Evolutionary conservation across 805 yeast species (phyloP).

Genomic region (Teunomyces cretensis): DNA sequence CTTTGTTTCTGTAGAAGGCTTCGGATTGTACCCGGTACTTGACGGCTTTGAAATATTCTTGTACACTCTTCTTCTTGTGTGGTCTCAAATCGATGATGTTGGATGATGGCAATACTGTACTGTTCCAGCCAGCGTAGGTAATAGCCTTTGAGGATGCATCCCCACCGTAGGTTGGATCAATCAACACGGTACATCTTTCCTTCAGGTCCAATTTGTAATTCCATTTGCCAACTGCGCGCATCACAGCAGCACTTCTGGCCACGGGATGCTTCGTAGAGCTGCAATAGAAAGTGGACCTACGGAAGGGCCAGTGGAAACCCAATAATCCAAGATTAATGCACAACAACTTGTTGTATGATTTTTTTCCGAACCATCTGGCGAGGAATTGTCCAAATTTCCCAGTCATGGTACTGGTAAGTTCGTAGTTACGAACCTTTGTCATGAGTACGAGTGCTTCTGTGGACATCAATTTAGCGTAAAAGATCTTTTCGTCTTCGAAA

Average conservation of each 20-base stretch:
- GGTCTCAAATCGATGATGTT: slow-evolving; percentile 43
- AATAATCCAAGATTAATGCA: slow-evolving; percentile 41
- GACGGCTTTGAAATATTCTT: slow-evolving; percentile 39
- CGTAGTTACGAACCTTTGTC: slow-evolving; percentile 37
- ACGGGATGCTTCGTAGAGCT: slow-evolving; percentile 39
- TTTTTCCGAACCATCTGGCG: slow-evolving; percentile 24
- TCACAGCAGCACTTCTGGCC: slow-evolving; percentile 40
- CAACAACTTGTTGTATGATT: slow-evolving; percentile 28
- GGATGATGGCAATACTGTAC: slow-evolving; percentile 35
- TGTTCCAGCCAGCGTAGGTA: slow-evolving; percentile 38
- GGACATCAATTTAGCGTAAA: slow-evolving; percentile 30
- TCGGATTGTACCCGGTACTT: slow-evolving; percentile 40
- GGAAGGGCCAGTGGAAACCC: slow-evolving; percentile 48
- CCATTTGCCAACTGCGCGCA: slow-evolving; percentile 37
- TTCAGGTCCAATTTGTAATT: slow-evolving; percentile 16
- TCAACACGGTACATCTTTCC: slow-evolving; percentile 31
- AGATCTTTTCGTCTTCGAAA: slow-evolving; percentile 9
- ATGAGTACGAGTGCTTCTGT: slow-evolving; percentile 43
- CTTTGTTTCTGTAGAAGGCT: slow-evolving; percentile 32
- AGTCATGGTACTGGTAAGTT: slow-evolving; percentile 31
- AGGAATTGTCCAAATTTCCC: slow-evolving; percentile 24
- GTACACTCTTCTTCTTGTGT: slow-evolving; percentile 24
- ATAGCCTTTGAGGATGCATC: slow-evolving; percentile 32
- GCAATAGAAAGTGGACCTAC: slow-evolving; percentile 39
- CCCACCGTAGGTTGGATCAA: slow-evolving; percentile 39